A percentile compares a stretch with the other conserved stretches of the same genome.
phyloP scores from a whole-genome alignment of 768 basidiomycete genomes.

The Pleurotus ostreatus region DNA sequence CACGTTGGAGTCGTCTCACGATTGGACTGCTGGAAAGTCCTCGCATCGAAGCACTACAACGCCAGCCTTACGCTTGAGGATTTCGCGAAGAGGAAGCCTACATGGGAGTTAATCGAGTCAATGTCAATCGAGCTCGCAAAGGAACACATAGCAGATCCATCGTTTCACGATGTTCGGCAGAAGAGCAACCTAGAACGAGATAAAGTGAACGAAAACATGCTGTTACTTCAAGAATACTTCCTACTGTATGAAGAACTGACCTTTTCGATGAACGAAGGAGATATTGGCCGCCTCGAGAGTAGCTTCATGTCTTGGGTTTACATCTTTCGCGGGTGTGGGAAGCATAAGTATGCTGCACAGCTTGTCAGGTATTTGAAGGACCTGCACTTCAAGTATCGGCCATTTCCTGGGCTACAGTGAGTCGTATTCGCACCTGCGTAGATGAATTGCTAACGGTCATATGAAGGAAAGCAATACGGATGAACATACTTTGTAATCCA shows the following conservation, averaged over 20 bases:
- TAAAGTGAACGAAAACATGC: slow-evolving; percentile 26
- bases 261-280: slow-evolving; percentile 27
- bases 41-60: slow-evolving; percentile 10
- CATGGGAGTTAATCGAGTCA: slow-evolving; percentile 16
- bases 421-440: slow-evolving; percentile 1
- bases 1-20: slow-evolving; percentile 22
- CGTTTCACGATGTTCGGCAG: neutral
- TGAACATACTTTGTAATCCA: slow-evolving; percentile 32
- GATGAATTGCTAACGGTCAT: neutral
- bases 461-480: slow-evolving; percentile 19
- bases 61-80: slow-evolving; percentile 16
- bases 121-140: slow-evolving; percentile 20
- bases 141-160: slow-evolving; percentile 14
- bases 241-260: slow-evolving; percentile 36
- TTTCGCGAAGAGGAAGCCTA: slow-evolving; percentile 26
- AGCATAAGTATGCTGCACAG: slow-evolving; percentile 29
- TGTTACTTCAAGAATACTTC: slow-evolving; percentile 27
- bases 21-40: slow-evolving; percentile 27
- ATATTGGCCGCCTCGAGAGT: slow-evolving; percentile 25
- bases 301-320: slow-evolving; percentile 20
- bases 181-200: slow-evolving; percentile 17
- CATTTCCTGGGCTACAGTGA: slow-evolving; percentile 4
- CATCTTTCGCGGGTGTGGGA: slow-evolving; percentile 24
- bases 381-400: slow-evolving; percentile 20
- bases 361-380: slow-evolving; percentile 23